Evolutionary conservation across 352 stramenopile species (phyloP), one percentile per base, ranked within the genome.

Genomic region (Thraustotheca clavata): DNA sequence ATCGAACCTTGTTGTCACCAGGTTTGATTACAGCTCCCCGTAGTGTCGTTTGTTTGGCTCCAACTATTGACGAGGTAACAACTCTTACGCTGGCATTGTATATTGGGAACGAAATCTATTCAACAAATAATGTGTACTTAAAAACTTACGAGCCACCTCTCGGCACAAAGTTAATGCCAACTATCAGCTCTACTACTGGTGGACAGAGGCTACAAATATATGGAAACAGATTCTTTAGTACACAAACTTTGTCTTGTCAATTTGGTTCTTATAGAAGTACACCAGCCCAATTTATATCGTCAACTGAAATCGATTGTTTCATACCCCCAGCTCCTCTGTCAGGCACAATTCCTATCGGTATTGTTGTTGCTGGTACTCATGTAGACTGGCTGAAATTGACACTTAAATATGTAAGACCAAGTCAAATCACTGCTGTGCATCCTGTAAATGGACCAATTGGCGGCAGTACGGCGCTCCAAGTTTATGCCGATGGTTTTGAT

Each of bases 361-460:
- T 71, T 26, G 33, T 49, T 14, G 24, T 71, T 34, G 41, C 60
- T 36, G 57, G 62, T 12, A 4, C 33, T 26, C 29, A 34, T 33
- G 36, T 43, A 22, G 20, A 67, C 1, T 54, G 34, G 22, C 54
- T 69, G 7, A 40, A 12, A 12, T 9, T 68, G 1, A 20, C 27
- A 0, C 88, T 79, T 52, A 70, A 76, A 50, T 91, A 76, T 60
- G 4, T 77, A 0, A 54, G 67, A 4, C 36, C 50, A 4, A 67
- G 86, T 14, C 62, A 49, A 4, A 67, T 90, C 62, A 40, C 57
- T 2, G 22, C 31, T 1, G 68, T 88, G 1, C 52, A 24, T 5
- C 59, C 63, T 12, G 4, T 18, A 6, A 69, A 71, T 54, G 66
- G 62, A 49, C 43, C 66, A 7, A 55, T 63, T 26, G 20, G 12